Evolutionary conservation across 306 rosid genomes (phyloP), one percentile per base, ranked within the genome.

Genomic region (Vigna trinervia): DNA sequence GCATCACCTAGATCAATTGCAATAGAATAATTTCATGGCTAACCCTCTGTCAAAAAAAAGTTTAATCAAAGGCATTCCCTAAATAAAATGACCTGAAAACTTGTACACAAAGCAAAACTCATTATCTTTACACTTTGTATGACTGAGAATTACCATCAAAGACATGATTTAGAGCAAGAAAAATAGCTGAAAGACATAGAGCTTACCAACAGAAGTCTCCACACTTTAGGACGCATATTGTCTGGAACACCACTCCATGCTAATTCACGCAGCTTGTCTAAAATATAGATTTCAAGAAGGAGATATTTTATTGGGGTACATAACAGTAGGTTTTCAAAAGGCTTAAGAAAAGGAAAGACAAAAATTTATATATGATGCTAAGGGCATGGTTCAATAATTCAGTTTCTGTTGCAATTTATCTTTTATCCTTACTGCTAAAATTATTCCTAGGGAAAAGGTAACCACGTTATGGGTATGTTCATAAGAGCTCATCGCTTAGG

Each of bases 161-260:
- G 43, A 46, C 76, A 19, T 8, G 39, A 52, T 12, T 73, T 28
- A 38, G 45, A 66, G 52, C 12, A 15, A 63, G 84, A 51, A 60
- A 80, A 80, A 64, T 61, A 76, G 67, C 62, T 17, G 54, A 58
- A 39, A 59, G 59, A 12, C 23, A 73, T 73, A 22, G 4, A 77
- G 74, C 89, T 87, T 90, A 92, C 97, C 93, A 92, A 80, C 70
- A 92, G 90, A 80, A 92, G 96, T 85, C 96, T 88, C 97, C 97
- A 92, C 41, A 87, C 83, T 54, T 82, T 83, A 5, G 97, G 93
- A 34, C 97, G 96, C 96, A 92, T 83, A 57, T 92, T 84, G 47
- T 91, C 92, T 12, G 90, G 93, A 77, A 92, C 68, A 38, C 97
- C 97, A 86, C 92, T 92, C 97, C 97, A 92, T 83, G 97, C 90